These are phyloP conservation scores for Pistacia integerrima DNA, from an alignment of 345 rosid species.

Conservation along the genomic window DNA sequence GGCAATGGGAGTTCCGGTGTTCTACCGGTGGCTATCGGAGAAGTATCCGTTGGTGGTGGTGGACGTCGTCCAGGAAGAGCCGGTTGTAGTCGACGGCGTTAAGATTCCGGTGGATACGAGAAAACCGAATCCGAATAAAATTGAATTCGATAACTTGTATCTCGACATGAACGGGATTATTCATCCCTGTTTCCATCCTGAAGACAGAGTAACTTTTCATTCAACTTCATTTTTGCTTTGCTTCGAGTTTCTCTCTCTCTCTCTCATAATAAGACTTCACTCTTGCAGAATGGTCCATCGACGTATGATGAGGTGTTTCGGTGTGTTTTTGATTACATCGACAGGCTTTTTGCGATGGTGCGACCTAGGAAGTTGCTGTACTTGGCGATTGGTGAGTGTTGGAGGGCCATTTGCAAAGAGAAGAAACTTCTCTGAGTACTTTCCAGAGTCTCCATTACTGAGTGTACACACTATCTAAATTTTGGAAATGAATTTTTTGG, in stretches of 20 bases:
- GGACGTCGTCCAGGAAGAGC: conserved; percentile 79
- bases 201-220: conserved; percentile 59
- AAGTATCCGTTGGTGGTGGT: conserved; percentile 72
- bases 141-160: conserved; percentile 86
- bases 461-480: no score
- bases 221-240: neutral
- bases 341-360: conserved; percentile 87
- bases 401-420: neutral
- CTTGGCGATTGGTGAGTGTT: conserved; percentile 81
- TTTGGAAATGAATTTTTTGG: no score
- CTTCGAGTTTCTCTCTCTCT: neutral
- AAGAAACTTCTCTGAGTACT: no score
- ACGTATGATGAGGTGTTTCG: conserved; percentile 76
- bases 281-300: conserved; percentile 71
- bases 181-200: conserved; percentile 97
- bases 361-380: conserved; percentile 83
- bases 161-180: conserved; percentile 99
- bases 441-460: no score
- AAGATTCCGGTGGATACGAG: conserved; percentile 80
- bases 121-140: conserved; percentile 68
- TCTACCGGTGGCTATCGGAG: conserved; percentile 91
- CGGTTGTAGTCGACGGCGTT: conserved; percentile 61
- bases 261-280: no score
- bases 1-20: conserved; percentile 93
- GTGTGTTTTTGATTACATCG: conserved; percentile 84